Evolutionary conservation across 805 yeast genomes (phyloP).

Genomic region (Kluyveromyces lactis): DNA sequence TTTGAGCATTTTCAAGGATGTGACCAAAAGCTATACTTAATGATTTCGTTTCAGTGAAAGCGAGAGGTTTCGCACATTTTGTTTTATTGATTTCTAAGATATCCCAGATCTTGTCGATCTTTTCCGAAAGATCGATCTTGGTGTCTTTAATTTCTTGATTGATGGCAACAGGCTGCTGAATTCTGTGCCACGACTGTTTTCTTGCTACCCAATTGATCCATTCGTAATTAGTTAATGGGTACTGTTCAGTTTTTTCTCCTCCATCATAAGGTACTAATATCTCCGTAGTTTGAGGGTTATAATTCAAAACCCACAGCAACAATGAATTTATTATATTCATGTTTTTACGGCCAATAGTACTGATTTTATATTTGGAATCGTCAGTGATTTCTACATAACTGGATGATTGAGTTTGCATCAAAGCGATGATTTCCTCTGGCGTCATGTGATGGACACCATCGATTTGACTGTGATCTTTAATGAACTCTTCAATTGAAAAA

Average conservation of each 20-base stretch:
- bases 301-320: slow-evolving; percentile 19
- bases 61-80: slow-evolving; percentile 4
- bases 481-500: slow-evolving; percentile 12
- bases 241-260: slow-evolving; percentile 10
- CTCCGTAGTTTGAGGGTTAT: slow-evolving; percentile 14
- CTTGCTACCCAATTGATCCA: slow-evolving; percentile 22
- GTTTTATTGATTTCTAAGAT: slow-evolving; percentile 5
- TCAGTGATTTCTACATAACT: slow-evolving; percentile 15
- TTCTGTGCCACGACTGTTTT: slow-evolving; percentile 19
- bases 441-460: background rate
- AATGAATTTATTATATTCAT: slow-evolving; percentile 19
- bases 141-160: background rate
- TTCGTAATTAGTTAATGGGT: slow-evolving; percentile 21
- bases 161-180: slow-evolving; percentile 12
- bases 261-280: slow-evolving; percentile 5
- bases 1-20: slow-evolving; percentile 8
- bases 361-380: slow-evolving; percentile 13
- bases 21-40: slow-evolving; percentile 24
- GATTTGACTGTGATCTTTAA: slow-evolving; percentile 11
- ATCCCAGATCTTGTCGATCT: slow-evolving; percentile 13
- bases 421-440: slow-evolving; percentile 11
- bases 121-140: slow-evolving; percentile 7
- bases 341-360: slow-evolving; percentile 25
- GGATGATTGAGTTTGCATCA: slow-evolving; percentile 18
- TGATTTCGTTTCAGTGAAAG: slow-evolving; percentile 6